phyloP scores from a whole-genome alignment of 2,329 filamentous ascomycete species.

The Helminthosporium solani region DNA sequence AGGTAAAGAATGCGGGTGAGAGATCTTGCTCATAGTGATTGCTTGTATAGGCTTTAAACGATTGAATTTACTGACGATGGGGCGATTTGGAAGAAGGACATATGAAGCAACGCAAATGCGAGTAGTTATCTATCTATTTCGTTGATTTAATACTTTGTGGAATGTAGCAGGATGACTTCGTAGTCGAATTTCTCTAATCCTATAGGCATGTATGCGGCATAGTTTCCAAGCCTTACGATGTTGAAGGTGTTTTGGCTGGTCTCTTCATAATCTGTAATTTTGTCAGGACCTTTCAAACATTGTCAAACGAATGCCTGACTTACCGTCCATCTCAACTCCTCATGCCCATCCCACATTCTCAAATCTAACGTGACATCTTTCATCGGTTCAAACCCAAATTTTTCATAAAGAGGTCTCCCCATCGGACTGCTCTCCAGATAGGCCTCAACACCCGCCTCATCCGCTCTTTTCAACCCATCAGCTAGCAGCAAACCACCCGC shows the following conservation, averaged over 20 bases:
- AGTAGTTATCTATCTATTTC: too few relatives aligned
- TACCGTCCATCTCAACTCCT: conserved; percentile 31
- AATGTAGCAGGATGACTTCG: too few relatives aligned
- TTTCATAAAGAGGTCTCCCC: conserved; percentile 36
- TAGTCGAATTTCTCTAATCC: too few relatives aligned
- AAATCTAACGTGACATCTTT: conserved; percentile 33
- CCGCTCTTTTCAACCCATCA: conserved; percentile 36
- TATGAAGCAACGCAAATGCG: too few relatives aligned
- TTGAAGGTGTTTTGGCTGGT: neutral
- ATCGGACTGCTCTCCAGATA: conserved; percentile 39
- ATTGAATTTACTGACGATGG: too few relatives aligned
- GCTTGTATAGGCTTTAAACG: too few relatives aligned
- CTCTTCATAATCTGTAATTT: neutral
- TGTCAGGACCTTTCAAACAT: neutral
- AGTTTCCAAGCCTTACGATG: neutral
- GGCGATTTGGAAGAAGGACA: too few relatives aligned
- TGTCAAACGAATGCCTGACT: conserved; percentile 11
- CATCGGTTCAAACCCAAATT: conserved; percentile 31
- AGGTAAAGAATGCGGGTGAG: too few relatives aligned
- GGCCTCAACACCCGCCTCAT: conserved; percentile 30
- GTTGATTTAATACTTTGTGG: too few relatives aligned
- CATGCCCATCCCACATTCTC: conserved; percentile 28
- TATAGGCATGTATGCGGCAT: too few relatives aligned
- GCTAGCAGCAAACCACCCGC: conserved; percentile 35
- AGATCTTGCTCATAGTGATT: too few relatives aligned